These are phyloP conservation scores for Plasmodium ovale DNA, from an alignment of 169 alveolate species.

Conservation along the genomic window DNA sequence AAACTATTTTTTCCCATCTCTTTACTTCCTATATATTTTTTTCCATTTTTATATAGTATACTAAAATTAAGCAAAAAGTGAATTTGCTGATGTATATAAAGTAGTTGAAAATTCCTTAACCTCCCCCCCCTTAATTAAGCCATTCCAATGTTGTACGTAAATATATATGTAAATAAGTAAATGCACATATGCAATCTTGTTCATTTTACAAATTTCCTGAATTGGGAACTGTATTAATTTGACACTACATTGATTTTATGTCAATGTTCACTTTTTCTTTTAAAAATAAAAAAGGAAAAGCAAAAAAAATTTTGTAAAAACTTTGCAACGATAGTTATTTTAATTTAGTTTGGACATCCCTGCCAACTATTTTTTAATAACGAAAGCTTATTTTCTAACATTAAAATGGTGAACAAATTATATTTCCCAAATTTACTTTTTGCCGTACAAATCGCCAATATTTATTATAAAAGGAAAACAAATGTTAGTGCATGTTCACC, in stretches of 20 bases:
- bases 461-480: neutral
- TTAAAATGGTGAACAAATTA: neutral
- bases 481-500: neutral
- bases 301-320: constrained; percentile 7
- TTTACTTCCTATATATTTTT: neutral
- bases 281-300: neutral
- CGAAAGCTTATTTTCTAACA: neutral
- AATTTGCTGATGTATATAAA: neutral
- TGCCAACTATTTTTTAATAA: neutral
- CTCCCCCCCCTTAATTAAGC: no score
- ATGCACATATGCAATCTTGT: neutral
- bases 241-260: constrained; percentile 28
- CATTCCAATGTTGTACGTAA: no score
- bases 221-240: neutral
- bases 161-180: neutral
- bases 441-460: neutral
- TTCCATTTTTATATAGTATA: constrained; percentile 1
- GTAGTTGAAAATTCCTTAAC: neutral
- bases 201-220: constrained; percentile 1
- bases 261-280: neutral
- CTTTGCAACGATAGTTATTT: neutral
- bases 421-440: neutral
- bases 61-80: neutral
- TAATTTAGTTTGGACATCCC: neutral
- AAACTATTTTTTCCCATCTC: constrained; percentile 9